phyloP scores from a whole-genome alignment of 106 monocot genomes.

The Dioscorea zingiberensis region DNA sequence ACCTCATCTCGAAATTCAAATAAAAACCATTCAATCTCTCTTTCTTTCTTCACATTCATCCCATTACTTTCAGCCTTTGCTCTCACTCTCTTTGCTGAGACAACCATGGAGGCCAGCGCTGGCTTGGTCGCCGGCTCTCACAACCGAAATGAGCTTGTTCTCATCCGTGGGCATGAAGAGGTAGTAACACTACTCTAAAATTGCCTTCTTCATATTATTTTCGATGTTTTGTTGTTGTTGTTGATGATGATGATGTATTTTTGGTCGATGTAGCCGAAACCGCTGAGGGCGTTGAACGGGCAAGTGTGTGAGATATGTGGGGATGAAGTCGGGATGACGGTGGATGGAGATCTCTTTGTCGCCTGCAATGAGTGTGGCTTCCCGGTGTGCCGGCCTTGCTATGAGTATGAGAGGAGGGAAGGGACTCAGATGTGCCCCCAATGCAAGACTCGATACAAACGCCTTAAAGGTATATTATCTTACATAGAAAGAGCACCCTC shows the following conservation, averaged over 20 bases:
- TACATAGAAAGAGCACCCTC: background rate
- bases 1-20: slow-evolving; percentile 10
- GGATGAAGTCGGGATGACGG: slow-evolving; percentile 66
- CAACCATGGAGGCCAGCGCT: slow-evolving; percentile 67
- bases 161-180: slow-evolving; percentile 92
- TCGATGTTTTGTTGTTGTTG: background rate
- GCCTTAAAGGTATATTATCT: slow-evolving; percentile 56
- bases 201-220: background rate
- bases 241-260: background rate
- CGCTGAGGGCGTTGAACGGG: slow-evolving; percentile 47
- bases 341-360: slow-evolving; percentile 84
- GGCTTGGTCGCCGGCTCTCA: slow-evolving; percentile 94
- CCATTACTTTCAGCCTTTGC: background rate
- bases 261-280: slow-evolving; percentile 44
- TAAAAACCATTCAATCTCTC: slow-evolving; percentile 17
- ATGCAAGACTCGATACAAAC: slow-evolving; percentile 91
- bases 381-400: slow-evolving; percentile 85
- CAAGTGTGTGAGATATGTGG: slow-evolving; percentile 93
- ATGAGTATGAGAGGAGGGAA: slow-evolving; percentile 89
- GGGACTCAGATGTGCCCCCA: slow-evolving; percentile 81
- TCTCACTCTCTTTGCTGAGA: background rate
- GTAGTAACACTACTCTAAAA: slow-evolving; percentile 36
- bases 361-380: slow-evolving; percentile 94
- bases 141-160: slow-evolving; percentile 92
- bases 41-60: background rate